phyloP scores from a whole-genome alignment of 2,329 filamentous ascomycete species.

The Emergomyces africanus region DNA sequence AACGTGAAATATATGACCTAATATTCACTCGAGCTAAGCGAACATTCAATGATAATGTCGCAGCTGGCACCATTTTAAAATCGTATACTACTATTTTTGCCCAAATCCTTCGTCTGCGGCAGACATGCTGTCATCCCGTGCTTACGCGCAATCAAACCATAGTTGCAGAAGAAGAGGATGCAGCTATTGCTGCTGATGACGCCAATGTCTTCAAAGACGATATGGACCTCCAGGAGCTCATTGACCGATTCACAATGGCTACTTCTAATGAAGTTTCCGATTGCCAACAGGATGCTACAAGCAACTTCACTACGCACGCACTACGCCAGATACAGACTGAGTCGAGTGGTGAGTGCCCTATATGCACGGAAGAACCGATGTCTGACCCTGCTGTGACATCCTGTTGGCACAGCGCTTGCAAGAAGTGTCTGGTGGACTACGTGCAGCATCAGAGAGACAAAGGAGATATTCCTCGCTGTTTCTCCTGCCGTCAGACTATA shows the following conservation, averaged over 20 bases:
- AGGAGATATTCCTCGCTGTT: constrained; percentile 65
- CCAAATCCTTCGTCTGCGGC: constrained; percentile 81
- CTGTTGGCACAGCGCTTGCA: constrained; percentile 97
- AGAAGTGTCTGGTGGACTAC: constrained; percentile 78
- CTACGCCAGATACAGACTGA: constrained; percentile 86
- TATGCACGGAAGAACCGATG: constrained; percentile 95
- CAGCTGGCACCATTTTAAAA: constrained; percentile 86
- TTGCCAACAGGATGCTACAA: constrained; percentile 43
- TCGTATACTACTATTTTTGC: constrained; percentile 96
- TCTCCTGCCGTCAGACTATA: constrained; percentile 76
- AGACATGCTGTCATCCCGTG: constrained; percentile 87
- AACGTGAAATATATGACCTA: constrained; percentile 84
- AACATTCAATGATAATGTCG: constrained; percentile 73
- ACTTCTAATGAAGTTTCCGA: constrained; percentile 43
- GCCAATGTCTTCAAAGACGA: constrained; percentile 78
- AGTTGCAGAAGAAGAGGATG: constrained; percentile 78
- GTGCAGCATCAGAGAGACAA: constrained; percentile 77
- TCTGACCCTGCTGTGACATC: constrained; percentile 85
- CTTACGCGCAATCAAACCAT: constrained; percentile 75
- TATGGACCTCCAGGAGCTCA: constrained; percentile 83
- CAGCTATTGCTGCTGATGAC: constrained; percentile 62
- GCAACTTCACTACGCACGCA: constrained; percentile 73
- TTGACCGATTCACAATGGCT: constrained; percentile 66
- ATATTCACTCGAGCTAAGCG: constrained; percentile 73
- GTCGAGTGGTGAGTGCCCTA: constrained; percentile 76